Evolutionary conservation across 179 eudicot species (phyloP).

Genomic region (Amaranthus tricolor): DNA sequence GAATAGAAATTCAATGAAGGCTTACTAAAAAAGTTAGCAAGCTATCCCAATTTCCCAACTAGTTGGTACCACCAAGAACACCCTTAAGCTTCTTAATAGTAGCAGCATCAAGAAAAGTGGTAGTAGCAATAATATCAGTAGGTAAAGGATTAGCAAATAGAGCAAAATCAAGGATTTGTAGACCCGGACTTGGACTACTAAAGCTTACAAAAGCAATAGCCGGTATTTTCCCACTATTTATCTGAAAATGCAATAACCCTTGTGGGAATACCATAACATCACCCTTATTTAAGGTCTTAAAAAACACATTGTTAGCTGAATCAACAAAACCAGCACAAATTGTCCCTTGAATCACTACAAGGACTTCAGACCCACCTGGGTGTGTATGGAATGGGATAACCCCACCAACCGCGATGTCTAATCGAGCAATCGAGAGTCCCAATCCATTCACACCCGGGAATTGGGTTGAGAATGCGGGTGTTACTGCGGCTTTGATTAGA

Average conservation of each 20-base stretch:
- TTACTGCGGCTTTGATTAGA: slow-evolving; percentile 61
- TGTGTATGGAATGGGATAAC: slow-evolving; percentile 84
- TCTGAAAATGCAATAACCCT: slow-evolving; percentile 31
- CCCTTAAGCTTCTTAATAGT: slow-evolving; percentile 13
- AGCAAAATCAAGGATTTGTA: slow-evolving; percentile 33
- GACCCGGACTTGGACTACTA: slow-evolving; percentile 33
- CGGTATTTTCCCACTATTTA: slow-evolving; percentile 28
- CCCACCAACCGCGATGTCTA: slow-evolving; percentile 57
- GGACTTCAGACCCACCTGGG: slow-evolving; percentile 58
- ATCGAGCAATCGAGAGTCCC: slow-evolving; percentile 55
- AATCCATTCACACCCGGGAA: slow-evolving; percentile 68
- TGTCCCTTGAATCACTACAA: slow-evolving; percentile 26
- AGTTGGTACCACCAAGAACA: slow-evolving; percentile 16
- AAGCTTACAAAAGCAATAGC: slow-evolving; percentile 33
- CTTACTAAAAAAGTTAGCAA: too few relatives aligned
- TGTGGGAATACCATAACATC: slow-evolving; percentile 35
- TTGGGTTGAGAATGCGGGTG: slow-evolving; percentile 59
- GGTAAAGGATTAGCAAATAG: slow-evolving; percentile 21
- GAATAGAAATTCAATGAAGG: too few relatives aligned
- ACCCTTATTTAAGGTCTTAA: slow-evolving; percentile 25
- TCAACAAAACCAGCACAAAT: slow-evolving; percentile 25
- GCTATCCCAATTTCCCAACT: not conserved
- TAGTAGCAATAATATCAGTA: slow-evolving; percentile 3
- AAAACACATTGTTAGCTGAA: slow-evolving; percentile 20
- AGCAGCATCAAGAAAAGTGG: slow-evolving; percentile 1